Evolutionary conservation across 2,329 filamentous ascomycete species (phyloP).

Genomic region (Fusarium papillatum): DNA sequence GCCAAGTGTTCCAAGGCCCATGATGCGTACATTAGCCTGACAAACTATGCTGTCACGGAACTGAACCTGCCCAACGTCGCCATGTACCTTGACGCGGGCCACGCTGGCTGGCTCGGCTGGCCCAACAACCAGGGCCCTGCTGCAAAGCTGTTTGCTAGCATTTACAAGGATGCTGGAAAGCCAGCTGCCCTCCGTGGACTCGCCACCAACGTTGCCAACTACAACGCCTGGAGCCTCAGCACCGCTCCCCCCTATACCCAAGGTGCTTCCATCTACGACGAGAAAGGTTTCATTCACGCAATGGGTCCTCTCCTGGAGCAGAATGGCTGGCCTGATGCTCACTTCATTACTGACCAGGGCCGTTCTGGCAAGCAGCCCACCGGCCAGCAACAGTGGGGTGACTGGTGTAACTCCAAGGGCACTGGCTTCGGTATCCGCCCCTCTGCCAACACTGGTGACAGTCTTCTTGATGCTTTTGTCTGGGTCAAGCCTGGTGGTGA

Average conservation of each 20-base stretch:
- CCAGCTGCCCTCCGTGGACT: conserved; percentile 66
- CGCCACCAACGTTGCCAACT: conserved; percentile 71
- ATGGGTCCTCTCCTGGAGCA: conserved; percentile 73
- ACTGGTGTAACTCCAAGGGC: conserved; percentile 77
- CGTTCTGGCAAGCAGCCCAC: conserved; percentile 72
- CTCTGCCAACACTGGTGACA: conserved; percentile 70
- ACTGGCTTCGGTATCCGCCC: conserved; percentile 77
- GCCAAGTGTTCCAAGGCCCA: conserved; percentile 63
- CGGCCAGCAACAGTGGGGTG: conserved; percentile 71
- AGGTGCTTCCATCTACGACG: conserved; percentile 64
- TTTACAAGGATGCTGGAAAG: conserved; percentile 64
- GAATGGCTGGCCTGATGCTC: conserved; percentile 56
- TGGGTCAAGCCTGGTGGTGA: conserved; percentile 79
- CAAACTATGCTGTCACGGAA: conserved; percentile 63
- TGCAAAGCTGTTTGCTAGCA: conserved; percentile 59
- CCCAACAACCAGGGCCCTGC: conserved; percentile 64
- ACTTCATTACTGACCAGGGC: conserved; percentile 65
- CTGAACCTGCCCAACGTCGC: conserved; percentile 69
- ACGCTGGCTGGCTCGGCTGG: conserved; percentile 72
- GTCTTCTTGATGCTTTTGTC: conserved; percentile 74
- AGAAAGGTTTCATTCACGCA: conserved; percentile 70
- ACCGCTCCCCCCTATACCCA: conserved; percentile 60
- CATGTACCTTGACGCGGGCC: conserved; percentile 71
- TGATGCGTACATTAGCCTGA: conserved; percentile 63
- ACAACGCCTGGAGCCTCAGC: conserved; percentile 62